These are phyloP conservation scores for Neophaeococcomyces aloes DNA, from an alignment of 2,329 filamentous ascomycete species.

Conservation along the genomic window DNA sequence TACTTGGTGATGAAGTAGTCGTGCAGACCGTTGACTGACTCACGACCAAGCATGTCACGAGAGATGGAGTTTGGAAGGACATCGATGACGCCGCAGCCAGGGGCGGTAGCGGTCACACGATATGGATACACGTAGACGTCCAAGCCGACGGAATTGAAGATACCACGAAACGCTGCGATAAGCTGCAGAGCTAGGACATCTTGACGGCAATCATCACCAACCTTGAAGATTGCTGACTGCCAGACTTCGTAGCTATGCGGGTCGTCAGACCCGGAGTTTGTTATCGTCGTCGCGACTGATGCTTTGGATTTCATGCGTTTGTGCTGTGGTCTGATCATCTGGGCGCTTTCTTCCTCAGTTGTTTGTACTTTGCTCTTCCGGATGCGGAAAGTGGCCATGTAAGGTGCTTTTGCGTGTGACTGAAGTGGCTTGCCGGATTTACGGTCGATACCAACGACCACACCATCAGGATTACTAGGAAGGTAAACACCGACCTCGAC, in stretches of 20 bases:
- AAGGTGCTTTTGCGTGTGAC: conserved; percentile 95
- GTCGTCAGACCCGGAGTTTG: conserved; percentile 12
- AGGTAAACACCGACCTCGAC: conserved; percentile 96
- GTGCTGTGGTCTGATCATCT: conserved; percentile 17
- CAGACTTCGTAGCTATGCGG: conserved; percentile 70
- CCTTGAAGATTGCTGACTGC: conserved; percentile 99
- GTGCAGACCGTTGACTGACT: conserved; percentile 95
- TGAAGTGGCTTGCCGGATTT: conserved; percentile 96
- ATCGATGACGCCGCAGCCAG: conserved; percentile 95
- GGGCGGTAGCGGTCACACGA: conserved; percentile 91
- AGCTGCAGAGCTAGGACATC: conserved; percentile 94
- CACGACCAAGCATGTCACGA: conserved; percentile 94
- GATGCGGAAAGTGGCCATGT: conserved; percentile 98
- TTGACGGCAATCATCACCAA: conserved; percentile 95
- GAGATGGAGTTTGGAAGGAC: conserved; percentile 96
- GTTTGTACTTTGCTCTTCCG: conserved; percentile 57
- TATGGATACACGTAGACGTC: conserved; percentile 97
- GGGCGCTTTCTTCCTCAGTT: conserved; percentile 41
- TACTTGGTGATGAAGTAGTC: conserved; percentile 98
- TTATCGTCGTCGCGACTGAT: neutral
- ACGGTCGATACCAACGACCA: conserved; percentile 94
- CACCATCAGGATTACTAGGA: conserved; percentile 90
- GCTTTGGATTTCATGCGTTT: conserved; percentile 17
- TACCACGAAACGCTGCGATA: conserved; percentile 93
- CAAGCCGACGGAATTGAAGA: conserved; percentile 88